phyloP scores from a whole-genome alignment of 306 rosid genomes.

The Sechiopsis laciniata region DNA sequence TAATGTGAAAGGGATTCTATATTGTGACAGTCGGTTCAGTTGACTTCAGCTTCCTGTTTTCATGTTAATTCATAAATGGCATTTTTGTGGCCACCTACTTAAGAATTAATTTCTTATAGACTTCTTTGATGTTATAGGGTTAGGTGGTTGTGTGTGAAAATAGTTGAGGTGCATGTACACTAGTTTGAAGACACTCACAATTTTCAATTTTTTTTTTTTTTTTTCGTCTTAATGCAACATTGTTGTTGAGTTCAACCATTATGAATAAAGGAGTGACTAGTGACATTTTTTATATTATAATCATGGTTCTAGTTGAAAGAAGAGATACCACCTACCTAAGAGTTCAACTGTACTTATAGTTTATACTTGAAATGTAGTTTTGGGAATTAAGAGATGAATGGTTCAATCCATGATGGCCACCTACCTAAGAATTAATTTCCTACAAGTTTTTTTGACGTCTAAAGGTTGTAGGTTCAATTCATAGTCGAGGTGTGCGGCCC shows the following conservation, averaged over 20 bases:
- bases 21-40: neutral
- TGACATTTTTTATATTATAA: slow-evolving; percentile 1
- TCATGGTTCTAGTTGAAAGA: slow-evolving; percentile 7
- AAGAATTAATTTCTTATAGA: too few relatives aligned
- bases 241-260: neutral
- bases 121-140: too few relatives aligned
- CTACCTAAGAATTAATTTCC: too few relatives aligned
- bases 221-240: neutral
- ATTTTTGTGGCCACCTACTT: neutral
- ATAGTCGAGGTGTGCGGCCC: too few relatives aligned
- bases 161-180: too few relatives aligned
- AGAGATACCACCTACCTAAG: neutral
- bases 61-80: neutral
- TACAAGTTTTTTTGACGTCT: too few relatives aligned
- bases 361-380: slow-evolving; percentile 5
- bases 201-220: too few relatives aligned
- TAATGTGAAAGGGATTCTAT: neutral
- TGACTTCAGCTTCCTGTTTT: neutral
- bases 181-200: too few relatives aligned
- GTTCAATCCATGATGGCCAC: too few relatives aligned
- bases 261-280: neutral
- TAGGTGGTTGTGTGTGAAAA: too few relatives aligned
- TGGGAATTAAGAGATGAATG: neutral
- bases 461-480: too few relatives aligned
- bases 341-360: neutral